Evolutionary conservation across 2,329 filamentous ascomycete species (phyloP), one percentile per base, ranked within the genome.

Genomic region (Thyridium curvatum): DNA sequence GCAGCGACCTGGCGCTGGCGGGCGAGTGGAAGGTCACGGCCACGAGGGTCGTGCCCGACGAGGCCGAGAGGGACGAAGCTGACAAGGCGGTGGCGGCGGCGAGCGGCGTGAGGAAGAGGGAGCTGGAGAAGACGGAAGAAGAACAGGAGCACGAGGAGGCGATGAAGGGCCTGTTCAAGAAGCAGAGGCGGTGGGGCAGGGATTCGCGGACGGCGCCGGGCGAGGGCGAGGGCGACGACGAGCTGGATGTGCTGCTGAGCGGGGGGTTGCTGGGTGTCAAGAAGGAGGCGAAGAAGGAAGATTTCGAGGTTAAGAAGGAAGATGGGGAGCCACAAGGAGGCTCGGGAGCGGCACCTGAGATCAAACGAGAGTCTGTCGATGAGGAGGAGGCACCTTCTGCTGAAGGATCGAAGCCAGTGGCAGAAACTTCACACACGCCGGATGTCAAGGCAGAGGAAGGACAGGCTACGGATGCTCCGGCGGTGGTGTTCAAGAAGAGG

Each of bases 11-110:
- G 77, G 89, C 90, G 5, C 80, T 96, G 68, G 82, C 84, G 4
- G 88, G 93, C 26, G 86, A 94, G 38, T 98, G 91, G 91, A 79
- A 87, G 1, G 76, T 82, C 10, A 81, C 77, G 42, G 79, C 75
- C 6, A 76, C 86, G 31, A 71, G 78, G 33, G 70, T 79, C 4
- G 61, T 82, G 16, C 62, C 71, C 12, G 12, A 32, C 12, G 58
- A 60, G 32, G 18, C 13, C 3, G 39, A 12, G 12, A 58, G 49
- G 26, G 48, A 51, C 16, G 64, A 70, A 15, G 64, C 65, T 6
- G 59, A 61, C 33, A 60, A 65, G 18, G 62, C 65, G 7, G 56
- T 58, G 39, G 65, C 65, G 7, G 65, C 68, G 41, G 74, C 72
- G 9, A 66, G 68, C 18, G 80, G 79, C 1, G 69, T 82, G 14